Conservation (phyloP, 1,139 yeast species). For the Blastobotrys illinoisensis region DNA sequence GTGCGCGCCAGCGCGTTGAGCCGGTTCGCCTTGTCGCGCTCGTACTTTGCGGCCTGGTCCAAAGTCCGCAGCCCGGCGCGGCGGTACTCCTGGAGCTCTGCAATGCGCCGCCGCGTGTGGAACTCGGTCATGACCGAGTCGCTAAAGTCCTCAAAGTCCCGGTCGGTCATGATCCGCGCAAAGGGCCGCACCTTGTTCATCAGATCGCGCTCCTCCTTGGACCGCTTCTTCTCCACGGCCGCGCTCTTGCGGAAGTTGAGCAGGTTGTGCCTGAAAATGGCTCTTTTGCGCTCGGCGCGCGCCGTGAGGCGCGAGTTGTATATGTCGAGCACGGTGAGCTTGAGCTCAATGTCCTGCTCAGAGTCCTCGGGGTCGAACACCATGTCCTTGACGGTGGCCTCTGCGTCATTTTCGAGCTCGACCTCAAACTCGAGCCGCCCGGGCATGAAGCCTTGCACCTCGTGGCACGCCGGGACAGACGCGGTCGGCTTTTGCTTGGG, state of each 20-base stretch:
- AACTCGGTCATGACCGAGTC: conserved; percentile 72
- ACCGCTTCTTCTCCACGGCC: conserved; percentile 68
- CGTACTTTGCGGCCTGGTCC: conserved; percentile 81
- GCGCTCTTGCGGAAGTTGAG: conserved; percentile 81
- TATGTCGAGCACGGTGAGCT: conserved; percentile 79
- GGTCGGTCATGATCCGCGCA: conserved; percentile 72
- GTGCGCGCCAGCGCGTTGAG: conserved; percentile 25
- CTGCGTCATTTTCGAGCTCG: conserved; percentile 96
- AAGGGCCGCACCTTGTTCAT: conserved; percentile 70
- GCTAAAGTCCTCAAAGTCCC: conserved; percentile 70
- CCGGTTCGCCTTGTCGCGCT: conserved; percentile 67
- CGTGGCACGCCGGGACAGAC: conserved; percentile 93
- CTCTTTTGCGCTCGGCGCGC: conserved; percentile 87
- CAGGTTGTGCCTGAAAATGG: conserved; percentile 67
- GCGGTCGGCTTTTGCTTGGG: conserved; percentile 86
- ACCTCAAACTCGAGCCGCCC: conserved; percentile 95
- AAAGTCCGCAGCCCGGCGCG: conserved; percentile 78
- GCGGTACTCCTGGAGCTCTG: conserved; percentile 91
- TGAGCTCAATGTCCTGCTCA: conserved; percentile 80
- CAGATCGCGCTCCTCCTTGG: conserved; percentile 86
- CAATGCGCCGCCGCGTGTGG: conserved; percentile 72
- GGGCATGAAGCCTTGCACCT: conserved; percentile 97
- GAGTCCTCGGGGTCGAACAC: conserved; percentile 90
- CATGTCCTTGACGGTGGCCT: conserved; percentile 89
- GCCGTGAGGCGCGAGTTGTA: conserved; percentile 85